Evolutionary conservation across 1,284 basidiomycete genomes (phyloP).

Genomic region (Cryptococcus sp.): DNA sequence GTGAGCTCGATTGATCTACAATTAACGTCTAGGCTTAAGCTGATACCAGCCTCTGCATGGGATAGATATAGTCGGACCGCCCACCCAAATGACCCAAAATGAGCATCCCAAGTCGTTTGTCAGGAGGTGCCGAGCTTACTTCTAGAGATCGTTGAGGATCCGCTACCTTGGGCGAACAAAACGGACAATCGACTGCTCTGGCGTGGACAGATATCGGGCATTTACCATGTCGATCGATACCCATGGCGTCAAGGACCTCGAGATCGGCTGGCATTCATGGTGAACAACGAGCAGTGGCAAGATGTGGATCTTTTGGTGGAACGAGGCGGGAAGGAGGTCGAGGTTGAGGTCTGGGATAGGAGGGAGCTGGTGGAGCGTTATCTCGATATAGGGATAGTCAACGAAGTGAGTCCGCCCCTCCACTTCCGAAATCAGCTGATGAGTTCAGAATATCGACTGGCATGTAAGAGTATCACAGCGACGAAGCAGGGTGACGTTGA

Average conservation of each 20-base stretch:
- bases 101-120: background rate
- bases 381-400: conserved; percentile 29
- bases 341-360: conserved; percentile 9
- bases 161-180: conserved; percentile 1
- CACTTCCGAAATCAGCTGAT: too few relatives aligned
- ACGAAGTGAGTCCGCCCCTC: conserved; percentile 7
- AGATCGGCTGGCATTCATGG: conserved; percentile 34
- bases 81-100: conserved; percentile 5
- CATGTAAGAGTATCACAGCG: background rate
- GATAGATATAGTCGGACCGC: conserved; percentile 10
- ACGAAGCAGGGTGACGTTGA: background rate
- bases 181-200: background rate
- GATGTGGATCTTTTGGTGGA: conserved; percentile 13
- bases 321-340: conserved; percentile 1
- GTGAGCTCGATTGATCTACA: conserved; percentile 2
- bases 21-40: background rate
- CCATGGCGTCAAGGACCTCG: conserved; percentile 42
- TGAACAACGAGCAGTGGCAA: conserved; percentile 12
- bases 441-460: conserved; percentile 3
- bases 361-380: conserved; percentile 19
- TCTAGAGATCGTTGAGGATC: background rate
- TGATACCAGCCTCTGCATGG: conserved; percentile 8
- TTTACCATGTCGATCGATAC: conserved; percentile 31
- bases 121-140: background rate
- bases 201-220: conserved; percentile 19